Conservation (phyloP, 2,329 filamentous ascomycete genomes). For the Calonectria henricotiae region DNA sequence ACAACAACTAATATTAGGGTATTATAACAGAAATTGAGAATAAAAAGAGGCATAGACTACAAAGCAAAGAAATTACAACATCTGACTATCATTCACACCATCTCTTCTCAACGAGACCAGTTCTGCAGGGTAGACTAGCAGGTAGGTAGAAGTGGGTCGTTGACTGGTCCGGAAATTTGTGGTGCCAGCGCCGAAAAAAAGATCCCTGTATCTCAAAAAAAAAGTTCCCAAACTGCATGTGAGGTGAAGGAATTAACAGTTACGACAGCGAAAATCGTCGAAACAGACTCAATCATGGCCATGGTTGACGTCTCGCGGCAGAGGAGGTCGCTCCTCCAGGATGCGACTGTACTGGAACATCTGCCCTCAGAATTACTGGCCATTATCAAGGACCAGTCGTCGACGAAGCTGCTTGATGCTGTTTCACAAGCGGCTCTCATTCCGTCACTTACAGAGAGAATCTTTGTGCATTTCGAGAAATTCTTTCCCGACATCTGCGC, state of each 20-base stretch:
- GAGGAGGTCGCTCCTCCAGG: conserved; percentile 71
- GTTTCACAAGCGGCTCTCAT: conserved; percentile 80
- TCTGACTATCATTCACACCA: neutral
- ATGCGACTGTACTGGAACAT: conserved; percentile 70
- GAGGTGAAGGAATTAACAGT: conserved; percentile 50
- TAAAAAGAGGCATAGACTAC: neutral
- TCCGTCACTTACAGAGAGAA: conserved; percentile 78
- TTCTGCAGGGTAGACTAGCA: conserved; percentile 16
- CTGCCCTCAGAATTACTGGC: conserved; percentile 81
- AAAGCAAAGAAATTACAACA: neutral
- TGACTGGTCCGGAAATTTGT: conserved; percentile 61
- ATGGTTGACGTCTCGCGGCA: conserved; percentile 70
- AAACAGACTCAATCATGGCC: conserved; percentile 66
- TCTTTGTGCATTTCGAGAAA: conserved; percentile 83
- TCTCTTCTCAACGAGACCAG: neutral
- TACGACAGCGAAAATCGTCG: conserved; percentile 50
- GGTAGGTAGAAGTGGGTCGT: conserved; percentile 38
- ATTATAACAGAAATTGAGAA: neutral
- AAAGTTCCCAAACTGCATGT: conserved; percentile 58
- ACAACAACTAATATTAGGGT: neutral
- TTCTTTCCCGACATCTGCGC: conserved; percentile 88
- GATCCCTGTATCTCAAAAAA: conserved; percentile 53
- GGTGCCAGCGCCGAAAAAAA: conserved; percentile 54
- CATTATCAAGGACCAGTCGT: conserved; percentile 75
- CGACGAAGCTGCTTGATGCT: conserved; percentile 79